These are phyloP conservation scores for Canavalia ensiformis DNA, from an alignment of 306 rosid species.

Conservation along the genomic window DNA sequence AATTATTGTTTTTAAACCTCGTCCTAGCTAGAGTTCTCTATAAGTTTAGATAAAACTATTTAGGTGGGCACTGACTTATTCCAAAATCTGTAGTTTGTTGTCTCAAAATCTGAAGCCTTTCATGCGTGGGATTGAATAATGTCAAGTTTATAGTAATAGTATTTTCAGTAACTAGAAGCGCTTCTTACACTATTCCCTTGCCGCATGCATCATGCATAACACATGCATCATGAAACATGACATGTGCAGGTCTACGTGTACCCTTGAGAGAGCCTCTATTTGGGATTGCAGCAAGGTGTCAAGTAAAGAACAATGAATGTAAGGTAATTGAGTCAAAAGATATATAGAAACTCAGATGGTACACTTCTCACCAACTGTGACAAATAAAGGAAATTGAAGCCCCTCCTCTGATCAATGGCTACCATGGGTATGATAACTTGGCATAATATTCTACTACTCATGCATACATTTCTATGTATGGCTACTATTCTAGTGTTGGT, in stretches of 20 bases:
- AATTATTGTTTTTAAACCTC: too few relatives aligned
- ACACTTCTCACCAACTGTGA: not conserved
- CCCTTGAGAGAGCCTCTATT: slow-evolving; percentile 8
- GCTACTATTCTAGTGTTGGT: not conserved
- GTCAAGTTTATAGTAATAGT: too few relatives aligned
- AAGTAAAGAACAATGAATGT: slow-evolving; percentile 9
- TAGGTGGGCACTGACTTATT: too few relatives aligned
- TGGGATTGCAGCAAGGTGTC: slow-evolving; percentile 28
- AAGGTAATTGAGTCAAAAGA: not conserved
- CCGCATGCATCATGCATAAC: not conserved
- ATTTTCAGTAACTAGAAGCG: too few relatives aligned
- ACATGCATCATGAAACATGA: slow-evolving; percentile 3
- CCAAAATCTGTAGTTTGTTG: too few relatives aligned
- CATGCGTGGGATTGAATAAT: too few relatives aligned
- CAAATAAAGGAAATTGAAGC: slow-evolving; percentile 4
- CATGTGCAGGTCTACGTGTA: slow-evolving; percentile 21
- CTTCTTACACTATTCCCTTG: too few relatives aligned
- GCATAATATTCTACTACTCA: not conserved
- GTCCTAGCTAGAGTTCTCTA: too few relatives aligned
- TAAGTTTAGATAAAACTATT: too few relatives aligned
- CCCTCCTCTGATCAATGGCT: not conserved
- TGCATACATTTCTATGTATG: too few relatives aligned
- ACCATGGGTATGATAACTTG: slow-evolving; percentile 16
- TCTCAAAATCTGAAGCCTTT: too few relatives aligned
- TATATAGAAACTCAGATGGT: not conserved